Evolutionary conservation across 176 grass and related monocot species (phyloP), one percentile per base, ranked within the genome.

Genomic region (Guadua angustifolia): DNA sequence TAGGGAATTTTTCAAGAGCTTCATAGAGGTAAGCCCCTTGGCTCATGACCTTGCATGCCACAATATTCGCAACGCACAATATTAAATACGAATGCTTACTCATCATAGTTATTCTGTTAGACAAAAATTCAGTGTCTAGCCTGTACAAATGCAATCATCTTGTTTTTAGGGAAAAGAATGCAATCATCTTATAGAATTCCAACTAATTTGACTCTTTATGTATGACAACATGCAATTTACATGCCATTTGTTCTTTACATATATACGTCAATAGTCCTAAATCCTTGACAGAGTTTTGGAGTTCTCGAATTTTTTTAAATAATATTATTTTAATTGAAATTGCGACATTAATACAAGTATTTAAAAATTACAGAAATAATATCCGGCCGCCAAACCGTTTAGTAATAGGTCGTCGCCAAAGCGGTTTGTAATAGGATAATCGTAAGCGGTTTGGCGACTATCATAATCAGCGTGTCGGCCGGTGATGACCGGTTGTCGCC

Each of bases 1-100:
- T 19, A 88, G 81, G 79, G 88, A 86, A 45, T 97, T 84, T 73
- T 97, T 86, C 66, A 75, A 83, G 26, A 90, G 88, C 45, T 97
- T 97, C 86, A 67, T 97, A 21, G 81, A 93, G 84, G 95, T 94
- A 85, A 69, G 29, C 39, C 64, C 14, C 13, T 66, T 9, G 15
- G 21, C 2, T n/a, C 4, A 82, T 69, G 33, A 66, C 25, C 24
- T 87, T 67, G 55, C 52, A 67, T 36, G 38, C 46, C 9, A 51
- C 26, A 42, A 49, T 5, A 83, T 60, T 58, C 1, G 16, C 44
- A 78, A 3, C 25, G 70, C 38, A 19, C 65, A 68, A 70, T 47
- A 14, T 58, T 70, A 57, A 43, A 47, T 47, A 64, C 4, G 24
- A 21, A 79, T 57, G 11, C 40, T 66, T 80, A 35, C 6, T 11